Base-by-base conservation (phyloP, 768 basidiomycete species). In the Cystobasidium ongulense region DNA sequence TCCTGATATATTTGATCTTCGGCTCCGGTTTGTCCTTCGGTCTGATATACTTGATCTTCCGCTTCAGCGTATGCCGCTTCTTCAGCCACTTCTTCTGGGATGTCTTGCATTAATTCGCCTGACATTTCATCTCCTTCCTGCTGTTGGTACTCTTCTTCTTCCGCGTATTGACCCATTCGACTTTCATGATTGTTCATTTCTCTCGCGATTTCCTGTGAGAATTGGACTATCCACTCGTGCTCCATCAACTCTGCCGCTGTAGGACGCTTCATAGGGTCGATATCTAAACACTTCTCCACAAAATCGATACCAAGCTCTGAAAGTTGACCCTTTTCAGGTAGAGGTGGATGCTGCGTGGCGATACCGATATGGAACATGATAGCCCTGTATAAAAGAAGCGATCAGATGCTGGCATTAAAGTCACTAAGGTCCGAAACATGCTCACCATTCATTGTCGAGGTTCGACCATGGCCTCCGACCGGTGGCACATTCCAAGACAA, bases 351-450 rank as follows among this genome's bases (percentile, higher is more conserved):
- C 77, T 98, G 90, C 1, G 92, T 95, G 7, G 94, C 90, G 54
- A 96, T 91, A 54, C 95, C 95, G 72, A 97, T 96, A 80, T 95
- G 93, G 84, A 95, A 98, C 95, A 97, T 97, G 82, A 97, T 95
- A n/a, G 95, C 94, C 94, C 94, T 95, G 78, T 2, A 43, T 2
- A 31, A n/a, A 1, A n/a, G n/a, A 27, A 61, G 73, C 78, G 50
- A 79, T 3, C 8, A 52, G 0, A 39, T 13, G 57, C 27, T 27
- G 27, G 57, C n/a, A 25, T 23, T 11, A 38, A 36, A 13, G 4
- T 0, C 23, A 13, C 21, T 2, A 27, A 21, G 27, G 39, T 52
- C 41, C 18, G 59, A 39, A 35, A 35, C 18, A 31, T 13, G 75
- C 86, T 75, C 76, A 93, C 96, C 96, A 99, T 86, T 99, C 96